Conservation (phyloP, 257 asterid genomes). For the Lithospermum erythrorhizon region DNA sequence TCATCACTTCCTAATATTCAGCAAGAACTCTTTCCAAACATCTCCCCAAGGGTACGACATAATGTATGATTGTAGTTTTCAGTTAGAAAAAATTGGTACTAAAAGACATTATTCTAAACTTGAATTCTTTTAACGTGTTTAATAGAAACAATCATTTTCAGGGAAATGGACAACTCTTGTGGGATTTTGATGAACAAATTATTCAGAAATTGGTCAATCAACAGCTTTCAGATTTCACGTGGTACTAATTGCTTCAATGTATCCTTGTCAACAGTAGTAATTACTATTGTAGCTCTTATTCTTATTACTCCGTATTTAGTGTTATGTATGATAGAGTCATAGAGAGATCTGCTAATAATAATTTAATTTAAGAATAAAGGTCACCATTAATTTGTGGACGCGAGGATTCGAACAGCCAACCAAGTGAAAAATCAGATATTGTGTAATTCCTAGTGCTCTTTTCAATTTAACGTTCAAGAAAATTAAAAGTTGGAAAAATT, state of each 20-base stretch:
- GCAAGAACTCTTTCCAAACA: slow-evolving; percentile 25
- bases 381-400: too few relatives aligned
- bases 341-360: too few relatives aligned
- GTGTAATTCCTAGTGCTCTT: too few relatives aligned
- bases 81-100: background rate
- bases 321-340: too few relatives aligned
- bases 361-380: too few relatives aligned
- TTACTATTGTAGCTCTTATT: background rate
- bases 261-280: slow-evolving; percentile 25
- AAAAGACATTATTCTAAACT: too few relatives aligned
- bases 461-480: too few relatives aligned
- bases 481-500: too few relatives aligned
- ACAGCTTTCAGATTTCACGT: slow-evolving; percentile 14
- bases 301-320: too few relatives aligned
- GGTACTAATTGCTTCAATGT: slow-evolving; percentile 41
- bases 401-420: too few relatives aligned
- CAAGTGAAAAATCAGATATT: too few relatives aligned
- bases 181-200: slow-evolving; percentile 53
- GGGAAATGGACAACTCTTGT: slow-evolving; percentile 47
- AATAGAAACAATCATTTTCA: slow-evolving; percentile 30
- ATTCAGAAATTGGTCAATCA: slow-evolving; percentile 43
- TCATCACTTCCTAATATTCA: slow-evolving; percentile 26
- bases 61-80: background rate
- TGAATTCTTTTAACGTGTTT: background rate
- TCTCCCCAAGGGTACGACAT: slow-evolving; percentile 6